These are phyloP conservation scores for Lepiota brunneoincarnata DNA, from an alignment of 768 basidiomycete genomes.

Conservation along the genomic window DNA sequence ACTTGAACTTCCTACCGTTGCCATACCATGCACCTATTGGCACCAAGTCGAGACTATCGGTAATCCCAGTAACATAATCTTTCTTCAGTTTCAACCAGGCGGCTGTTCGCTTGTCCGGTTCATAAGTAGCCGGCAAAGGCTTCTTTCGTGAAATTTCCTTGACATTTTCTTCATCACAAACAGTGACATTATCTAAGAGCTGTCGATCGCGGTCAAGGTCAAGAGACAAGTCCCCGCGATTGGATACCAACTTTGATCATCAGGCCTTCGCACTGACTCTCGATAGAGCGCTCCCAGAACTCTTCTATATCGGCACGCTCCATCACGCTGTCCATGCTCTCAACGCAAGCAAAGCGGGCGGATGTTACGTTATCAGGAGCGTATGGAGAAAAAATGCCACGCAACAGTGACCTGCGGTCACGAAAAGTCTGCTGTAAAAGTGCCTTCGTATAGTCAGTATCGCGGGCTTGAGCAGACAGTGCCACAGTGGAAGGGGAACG, in stretches of 20 bases:
- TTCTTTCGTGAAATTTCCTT: conserved; percentile 46
- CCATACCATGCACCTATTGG: conserved; percentile 88
- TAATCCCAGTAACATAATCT: conserved; percentile 80
- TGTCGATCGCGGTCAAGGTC: conserved; percentile 21
- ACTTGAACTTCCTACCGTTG: conserved; percentile 82
- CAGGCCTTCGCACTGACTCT: conserved; percentile 84
- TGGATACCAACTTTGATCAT: conserved; percentile 77
- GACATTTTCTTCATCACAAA: conserved; percentile 24
- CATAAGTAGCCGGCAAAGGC: conserved; percentile 81
- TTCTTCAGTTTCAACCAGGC: conserved; percentile 94
- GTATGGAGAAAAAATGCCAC: conserved; percentile 56
- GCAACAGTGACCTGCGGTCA: conserved; percentile 62
- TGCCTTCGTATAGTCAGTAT: conserved; percentile 38
- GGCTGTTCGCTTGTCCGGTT: conserved; percentile 82
- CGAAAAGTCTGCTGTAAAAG: conserved; percentile 71
- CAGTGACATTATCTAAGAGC: conserved; percentile 62
- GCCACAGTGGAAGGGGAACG: conserved; percentile 7
- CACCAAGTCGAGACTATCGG: conserved; percentile 72
- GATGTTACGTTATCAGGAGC: conserved; percentile 36
- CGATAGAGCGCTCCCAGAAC: conserved; percentile 76
- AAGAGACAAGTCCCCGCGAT: background rate
- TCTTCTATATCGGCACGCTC: conserved; percentile 62
- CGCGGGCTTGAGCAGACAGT: conserved; percentile 1
- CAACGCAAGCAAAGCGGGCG: conserved; percentile 74
- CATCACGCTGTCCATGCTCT: conserved; percentile 62